A percentile compares a stretch with the other conserved stretches of the same genome.
Evolutionary conservation across 2,329 filamentous ascomycete genomes (phyloP).

Genomic region (Venturiaceae sp.): DNA sequence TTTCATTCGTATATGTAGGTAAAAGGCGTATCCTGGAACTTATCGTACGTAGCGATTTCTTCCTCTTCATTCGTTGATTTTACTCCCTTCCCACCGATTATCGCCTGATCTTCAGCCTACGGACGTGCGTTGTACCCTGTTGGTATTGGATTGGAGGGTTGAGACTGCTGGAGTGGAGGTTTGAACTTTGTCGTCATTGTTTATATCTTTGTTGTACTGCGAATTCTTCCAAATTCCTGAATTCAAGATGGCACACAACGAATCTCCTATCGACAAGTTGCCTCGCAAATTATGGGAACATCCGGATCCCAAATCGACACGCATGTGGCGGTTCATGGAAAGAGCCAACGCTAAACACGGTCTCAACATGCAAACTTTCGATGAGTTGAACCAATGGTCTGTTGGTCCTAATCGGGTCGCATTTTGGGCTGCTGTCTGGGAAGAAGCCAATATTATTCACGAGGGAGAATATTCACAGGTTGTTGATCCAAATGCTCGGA

Average conservation of each 20-base stretch:
- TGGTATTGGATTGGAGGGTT: background rate
- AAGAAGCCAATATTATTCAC: slow-evolving; percentile 51
- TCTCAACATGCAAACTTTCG: slow-evolving; percentile 52
- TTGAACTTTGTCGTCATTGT: background rate
- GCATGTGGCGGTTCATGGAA: slow-evolving; percentile 41
- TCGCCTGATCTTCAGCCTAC: background rate
- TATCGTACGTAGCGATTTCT: background rate
- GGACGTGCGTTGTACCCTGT: background rate
- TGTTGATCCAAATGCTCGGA: slow-evolving; percentile 60
- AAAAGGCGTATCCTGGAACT: background rate
- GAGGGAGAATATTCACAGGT: slow-evolving; percentile 46
- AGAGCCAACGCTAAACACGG: slow-evolving; percentile 48
- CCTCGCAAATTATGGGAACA: slow-evolving; percentile 40
- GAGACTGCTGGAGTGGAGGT: background rate
- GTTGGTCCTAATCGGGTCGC: slow-evolving; percentile 44
- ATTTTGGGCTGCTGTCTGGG: slow-evolving; percentile 59
- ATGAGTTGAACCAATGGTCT: slow-evolving; percentile 63
- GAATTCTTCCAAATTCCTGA: background rate
- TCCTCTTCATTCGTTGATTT: background rate
- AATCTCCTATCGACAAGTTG: slow-evolving; percentile 6
- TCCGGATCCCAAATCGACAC: slow-evolving; percentile 29
- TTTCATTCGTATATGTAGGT: background rate
- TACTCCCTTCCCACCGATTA: background rate
- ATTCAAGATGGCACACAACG: background rate
- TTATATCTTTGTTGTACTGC: background rate